Conservation (phyloP, 1,284 basidiomycete genomes). For the Bondarzewia mesenterica region DNA sequence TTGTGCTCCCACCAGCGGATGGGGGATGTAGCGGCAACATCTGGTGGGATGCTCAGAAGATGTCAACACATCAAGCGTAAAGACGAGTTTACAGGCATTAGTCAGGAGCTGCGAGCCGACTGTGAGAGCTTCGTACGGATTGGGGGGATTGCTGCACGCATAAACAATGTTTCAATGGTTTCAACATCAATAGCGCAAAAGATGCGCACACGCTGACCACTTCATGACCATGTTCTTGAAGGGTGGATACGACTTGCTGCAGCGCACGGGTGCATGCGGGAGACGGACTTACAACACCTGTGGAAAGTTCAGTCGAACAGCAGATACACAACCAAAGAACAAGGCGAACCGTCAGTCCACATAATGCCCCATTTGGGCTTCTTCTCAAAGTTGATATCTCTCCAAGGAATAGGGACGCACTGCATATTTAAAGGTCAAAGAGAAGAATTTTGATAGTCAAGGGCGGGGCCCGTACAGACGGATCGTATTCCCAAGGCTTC, state of each 20-base stretch:
- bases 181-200: not conserved
- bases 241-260: conserved; percentile 35
- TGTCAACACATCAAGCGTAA: not conserved
- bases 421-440: conserved; percentile 15
- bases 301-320: not conserved
- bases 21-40: conserved; percentile 25
- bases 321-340: too few species aligned
- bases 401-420: conserved; percentile 51
- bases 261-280: conserved; percentile 56
- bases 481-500: conserved; percentile 55
- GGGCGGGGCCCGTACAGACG: conserved; percentile 29
- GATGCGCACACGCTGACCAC: conserved; percentile 38
- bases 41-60: conserved; percentile 16
- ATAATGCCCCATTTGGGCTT: conserved; percentile 48
- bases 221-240: conserved; percentile 42
- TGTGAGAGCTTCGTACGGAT: conserved; percentile 27
- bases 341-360: conserved; percentile 45
- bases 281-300: conserved; percentile 42
- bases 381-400: conserved; percentile 36
- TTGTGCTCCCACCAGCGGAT: conserved; percentile 31
- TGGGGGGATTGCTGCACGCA: conserved; percentile 24
- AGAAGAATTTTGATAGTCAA: not conserved
- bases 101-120: conserved; percentile 32
- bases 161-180: not conserved
- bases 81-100: conserved; percentile 25